phyloP scores from a whole-genome alignment of 148 eudicot genomes.

The Rhododendron henanense region DNA sequence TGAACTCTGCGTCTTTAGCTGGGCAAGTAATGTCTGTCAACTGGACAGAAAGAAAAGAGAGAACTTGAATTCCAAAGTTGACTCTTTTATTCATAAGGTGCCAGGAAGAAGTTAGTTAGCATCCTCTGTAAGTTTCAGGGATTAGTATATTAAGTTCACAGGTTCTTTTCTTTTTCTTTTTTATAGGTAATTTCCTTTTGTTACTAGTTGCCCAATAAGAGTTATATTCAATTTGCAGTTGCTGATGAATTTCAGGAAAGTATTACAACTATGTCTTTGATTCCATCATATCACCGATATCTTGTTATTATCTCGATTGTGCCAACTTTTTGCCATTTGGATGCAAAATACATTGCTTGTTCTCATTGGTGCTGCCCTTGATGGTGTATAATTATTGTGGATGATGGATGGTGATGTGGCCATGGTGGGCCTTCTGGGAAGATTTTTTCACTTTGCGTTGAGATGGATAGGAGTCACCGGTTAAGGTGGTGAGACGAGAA shows the following conservation, averaged over 20 bases:
- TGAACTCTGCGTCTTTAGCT: background rate
- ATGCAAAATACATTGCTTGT: background rate
- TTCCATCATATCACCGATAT: background rate
- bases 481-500: background rate
- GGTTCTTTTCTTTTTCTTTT: too few species aligned
- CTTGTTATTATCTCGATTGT: background rate
- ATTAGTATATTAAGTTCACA: background rate
- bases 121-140: background rate
- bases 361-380: background rate
- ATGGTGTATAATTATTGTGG: background rate
- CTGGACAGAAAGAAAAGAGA: background rate
- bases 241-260: background rate
- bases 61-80: background rate
- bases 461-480: background rate
- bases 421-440: background rate
- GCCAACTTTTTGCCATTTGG: too few species aligned
- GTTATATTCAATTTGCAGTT: background rate
- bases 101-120: background rate
- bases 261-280: background rate
- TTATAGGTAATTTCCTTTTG: too few species aligned
- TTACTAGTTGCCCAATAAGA: background rate
- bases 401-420: background rate
- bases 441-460: background rate
- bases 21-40: background rate
- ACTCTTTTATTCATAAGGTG: background rate